phyloP scores from a whole-genome alignment of 768 basidiomycete genomes.

The Rubroboletus pulcherrimus region DNA sequence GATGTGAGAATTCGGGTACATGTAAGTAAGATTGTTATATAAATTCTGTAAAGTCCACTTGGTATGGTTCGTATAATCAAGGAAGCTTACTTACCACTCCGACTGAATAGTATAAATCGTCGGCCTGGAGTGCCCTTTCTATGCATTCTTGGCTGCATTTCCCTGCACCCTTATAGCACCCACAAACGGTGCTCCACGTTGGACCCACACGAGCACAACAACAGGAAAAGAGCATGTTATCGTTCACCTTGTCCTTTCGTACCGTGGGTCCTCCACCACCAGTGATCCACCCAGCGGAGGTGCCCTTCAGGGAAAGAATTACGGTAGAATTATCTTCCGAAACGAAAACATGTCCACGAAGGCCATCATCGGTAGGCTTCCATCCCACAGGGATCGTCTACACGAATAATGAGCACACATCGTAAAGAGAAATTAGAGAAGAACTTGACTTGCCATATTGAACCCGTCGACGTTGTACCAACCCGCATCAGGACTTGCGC shows the following conservation, averaged over 20 bases:
- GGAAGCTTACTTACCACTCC: slow-evolving; percentile 59
- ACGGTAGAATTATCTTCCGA: slow-evolving; percentile 80
- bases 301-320: slow-evolving; percentile 90
- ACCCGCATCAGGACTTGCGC: slow-evolving; percentile 40
- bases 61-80: neutral
- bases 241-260: slow-evolving; percentile 89
- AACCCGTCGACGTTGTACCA: slow-evolving; percentile 78
- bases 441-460: slow-evolving; percentile 46
- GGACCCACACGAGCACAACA: slow-evolving; percentile 95
- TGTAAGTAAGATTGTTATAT: slow-evolving; percentile 86
- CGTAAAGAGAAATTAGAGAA: neutral
- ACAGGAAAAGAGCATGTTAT: slow-evolving; percentile 93
- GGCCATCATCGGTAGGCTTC: slow-evolving; percentile 84
- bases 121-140: slow-evolving; percentile 71
- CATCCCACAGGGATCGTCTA: slow-evolving; percentile 82
- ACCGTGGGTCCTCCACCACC: slow-evolving; percentile 79
- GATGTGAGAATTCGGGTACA: slow-evolving; percentile 87
- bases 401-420: neutral
- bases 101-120: slow-evolving; percentile 84
- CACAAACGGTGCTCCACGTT: slow-evolving; percentile 91
- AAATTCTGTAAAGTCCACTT: slow-evolving; percentile 55
- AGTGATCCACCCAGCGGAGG: slow-evolving; percentile 65
- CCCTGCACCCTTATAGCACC: slow-evolving; percentile 71
- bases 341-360: slow-evolving; percentile 91
- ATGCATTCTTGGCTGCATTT: slow-evolving; percentile 81